Base-by-base conservation (phyloP, 164 flowering plant species). In the Warburgia ugandensis region DNA sequence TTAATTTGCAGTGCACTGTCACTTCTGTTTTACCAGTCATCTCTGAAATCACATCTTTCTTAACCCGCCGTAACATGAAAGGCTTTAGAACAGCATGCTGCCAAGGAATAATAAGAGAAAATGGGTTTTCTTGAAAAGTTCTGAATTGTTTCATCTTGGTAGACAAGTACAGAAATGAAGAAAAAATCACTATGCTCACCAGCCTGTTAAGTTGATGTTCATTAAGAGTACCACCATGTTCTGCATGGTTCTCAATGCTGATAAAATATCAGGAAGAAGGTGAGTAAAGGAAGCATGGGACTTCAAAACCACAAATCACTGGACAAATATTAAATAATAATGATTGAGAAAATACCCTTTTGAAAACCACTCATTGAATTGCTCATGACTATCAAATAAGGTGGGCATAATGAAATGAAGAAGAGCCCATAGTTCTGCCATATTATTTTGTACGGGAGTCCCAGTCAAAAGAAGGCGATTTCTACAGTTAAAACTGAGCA, bases 331-430 rank as follows among this genome's bases (percentile, higher is more conserved):
- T 13, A 6, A 26, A 26, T 16, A 16, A 17, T 12, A 29, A 3
- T 29, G 40, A 1, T 17, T 39, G 36, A 48, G 58, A 19, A 51
- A 69, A 52, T 73, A 94, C 99, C 99, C 99, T 73, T 84, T 94
- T 23, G 99, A 94, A 67, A 94, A 94, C 99, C 99, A 94, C 67
- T 94, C 97, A 60, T 84, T 86, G 54, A 94, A 94, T 43, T 89
- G 97, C 54, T 89, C 99, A 63, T 94, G 99, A 72, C 96, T 94
- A 62, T 89, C 99, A 70, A 94, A 94, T 63, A 94, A 80, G 12
- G 96, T 89, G 19, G 99, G 99, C 99, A 94, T 94, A 46, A 94
- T 94, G 54, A 94, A 94, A 73, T 94, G 99, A 31, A 94, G 76
- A 56, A 94, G 89, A 25, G 97, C 89, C 99, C 97, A 89, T 52